A percentile compares a stretch with the other conserved stretches of the same genome.
Conservation (phyloP, 768 basidiomycete species). For the Mycena amicta region DNA sequence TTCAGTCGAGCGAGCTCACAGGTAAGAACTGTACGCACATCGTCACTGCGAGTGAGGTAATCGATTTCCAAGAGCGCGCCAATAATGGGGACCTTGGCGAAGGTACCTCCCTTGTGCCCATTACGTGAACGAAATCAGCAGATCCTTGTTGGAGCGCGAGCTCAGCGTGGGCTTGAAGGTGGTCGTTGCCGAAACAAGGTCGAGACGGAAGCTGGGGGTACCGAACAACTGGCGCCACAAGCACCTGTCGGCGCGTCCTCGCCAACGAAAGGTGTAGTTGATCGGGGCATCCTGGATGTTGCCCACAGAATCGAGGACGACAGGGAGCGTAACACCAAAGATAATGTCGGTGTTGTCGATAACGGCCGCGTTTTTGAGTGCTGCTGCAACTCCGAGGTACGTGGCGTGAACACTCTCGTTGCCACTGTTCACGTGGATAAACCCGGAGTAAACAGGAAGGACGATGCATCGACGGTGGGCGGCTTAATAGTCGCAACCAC, state of each 20-base stretch:
- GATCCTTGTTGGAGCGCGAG: slow-evolving; percentile 22
- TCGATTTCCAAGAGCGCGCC: slow-evolving; percentile 11
- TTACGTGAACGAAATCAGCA: slow-evolving; percentile 40
- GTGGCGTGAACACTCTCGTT: slow-evolving; percentile 33
- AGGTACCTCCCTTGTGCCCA: slow-evolving; percentile 35
- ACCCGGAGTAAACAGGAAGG: slow-evolving; percentile 54
- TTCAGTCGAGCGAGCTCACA: neutral
- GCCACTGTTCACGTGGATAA: slow-evolving; percentile 33
- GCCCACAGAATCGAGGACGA: slow-evolving; percentile 43
- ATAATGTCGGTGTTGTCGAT: slow-evolving; percentile 52
- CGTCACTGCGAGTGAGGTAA: slow-evolving; percentile 16
- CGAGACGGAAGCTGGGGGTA: slow-evolving; percentile 46
- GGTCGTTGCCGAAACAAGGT: slow-evolving; percentile 49
- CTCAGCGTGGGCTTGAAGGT: slow-evolving; percentile 43
- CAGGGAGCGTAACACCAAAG: slow-evolving; percentile 49
- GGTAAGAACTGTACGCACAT: neutral
- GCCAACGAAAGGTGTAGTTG: slow-evolving; percentile 49
- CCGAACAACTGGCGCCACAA: slow-evolving; percentile 52
- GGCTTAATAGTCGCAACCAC: slow-evolving; percentile 49
- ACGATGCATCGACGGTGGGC: slow-evolving; percentile 43
- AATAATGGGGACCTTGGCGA: slow-evolving; percentile 31
- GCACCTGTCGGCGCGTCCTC: slow-evolving; percentile 42
- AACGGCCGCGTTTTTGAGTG: slow-evolving; percentile 51
- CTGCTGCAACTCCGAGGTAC: slow-evolving; percentile 37
- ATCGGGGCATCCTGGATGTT: slow-evolving; percentile 40